phyloP scores from a whole-genome alignment of 2,329 filamentous ascomycete species.

The Ciborinia camelliae region DNA sequence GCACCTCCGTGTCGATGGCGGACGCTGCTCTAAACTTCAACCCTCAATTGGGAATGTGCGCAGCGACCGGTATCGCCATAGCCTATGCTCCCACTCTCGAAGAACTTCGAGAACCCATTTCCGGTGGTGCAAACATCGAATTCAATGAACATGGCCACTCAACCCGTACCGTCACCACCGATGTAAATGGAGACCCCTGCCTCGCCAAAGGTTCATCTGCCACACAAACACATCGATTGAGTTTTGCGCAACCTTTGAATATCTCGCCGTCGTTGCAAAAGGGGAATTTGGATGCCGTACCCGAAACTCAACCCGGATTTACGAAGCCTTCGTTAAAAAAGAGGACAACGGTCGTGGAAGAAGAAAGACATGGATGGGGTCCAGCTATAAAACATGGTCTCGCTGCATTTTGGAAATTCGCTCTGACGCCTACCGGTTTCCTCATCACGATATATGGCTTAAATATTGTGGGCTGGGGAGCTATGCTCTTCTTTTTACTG shows the following conservation, averaged over 20 bases:
- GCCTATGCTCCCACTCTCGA: constrained; percentile 25
- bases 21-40: constrained; percentile 26
- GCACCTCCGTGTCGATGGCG: constrained; percentile 20
- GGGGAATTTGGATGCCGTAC: background rate
- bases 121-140: constrained; percentile 27
- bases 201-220: background rate
- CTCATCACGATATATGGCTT: constrained; percentile 73
- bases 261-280: background rate
- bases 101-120: constrained; percentile 24
- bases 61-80: constrained; percentile 25
- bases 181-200: constrained; percentile 9
- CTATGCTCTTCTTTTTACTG: constrained; percentile 84
- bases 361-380: constrained; percentile 41
- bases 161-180: constrained; percentile 27
- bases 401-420: constrained; percentile 65
- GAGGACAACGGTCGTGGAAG: background rate
- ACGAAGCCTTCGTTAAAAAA: background rate
- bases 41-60: constrained; percentile 27
- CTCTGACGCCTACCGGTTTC: constrained; percentile 70
- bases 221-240: background rate
- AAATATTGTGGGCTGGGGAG: constrained; percentile 82
- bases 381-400: constrained; percentile 55
- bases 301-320: background rate
- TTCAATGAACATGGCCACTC: constrained; percentile 24
- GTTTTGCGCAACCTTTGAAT: constrained; percentile 5